Evolutionary conservation across 441 rosid species (phyloP).

Genomic region (Heliophila coronopifolia): DNA sequence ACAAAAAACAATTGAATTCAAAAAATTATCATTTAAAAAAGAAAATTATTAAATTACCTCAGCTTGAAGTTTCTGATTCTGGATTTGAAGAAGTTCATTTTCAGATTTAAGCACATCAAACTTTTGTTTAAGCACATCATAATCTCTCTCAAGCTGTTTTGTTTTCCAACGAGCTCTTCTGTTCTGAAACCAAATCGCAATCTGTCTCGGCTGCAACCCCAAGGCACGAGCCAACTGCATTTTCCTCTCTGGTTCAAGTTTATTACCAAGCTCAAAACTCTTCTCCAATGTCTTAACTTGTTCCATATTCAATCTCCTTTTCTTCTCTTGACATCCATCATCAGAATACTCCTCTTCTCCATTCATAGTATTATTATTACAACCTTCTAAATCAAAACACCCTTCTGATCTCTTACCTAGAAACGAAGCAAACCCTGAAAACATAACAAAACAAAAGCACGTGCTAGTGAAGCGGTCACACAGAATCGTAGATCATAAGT

Average conservation of each 20-base stretch:
- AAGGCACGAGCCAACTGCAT: conserved; percentile 77
- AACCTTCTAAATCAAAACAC: conserved; percentile 23
- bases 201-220: conserved; percentile 82
- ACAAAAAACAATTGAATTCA: too few species aligned
- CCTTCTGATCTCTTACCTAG: conserved; percentile 60
- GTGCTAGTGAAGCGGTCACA: too few species aligned
- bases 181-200: conserved; percentile 96
- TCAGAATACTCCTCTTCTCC: conserved; percentile 83
- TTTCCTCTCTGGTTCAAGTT: conserved; percentile 96
- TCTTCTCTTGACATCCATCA: conserved; percentile 92
- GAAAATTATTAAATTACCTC: too few species aligned
- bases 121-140: conserved; percentile 28
- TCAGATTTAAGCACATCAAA: conserved; percentile 55
- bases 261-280: conserved; percentile 84
- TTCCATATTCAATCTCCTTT: conserved; percentile 80
- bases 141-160: conserved; percentile 65
- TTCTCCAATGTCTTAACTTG: conserved; percentile 91
- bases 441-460: conserved; percentile 2
- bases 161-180: conserved; percentile 96
- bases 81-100: conserved; percentile 73
- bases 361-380: conserved; percentile 27
- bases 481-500: too few species aligned
- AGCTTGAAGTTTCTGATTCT: conserved; percentile 69
- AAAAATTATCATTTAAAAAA: too few species aligned
- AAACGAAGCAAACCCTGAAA: conserved; percentile 64